Evolutionary conservation across 345 rosid genomes (phyloP), one percentile per base, ranked within the genome.

Genomic region (Brassica cretica): DNA sequence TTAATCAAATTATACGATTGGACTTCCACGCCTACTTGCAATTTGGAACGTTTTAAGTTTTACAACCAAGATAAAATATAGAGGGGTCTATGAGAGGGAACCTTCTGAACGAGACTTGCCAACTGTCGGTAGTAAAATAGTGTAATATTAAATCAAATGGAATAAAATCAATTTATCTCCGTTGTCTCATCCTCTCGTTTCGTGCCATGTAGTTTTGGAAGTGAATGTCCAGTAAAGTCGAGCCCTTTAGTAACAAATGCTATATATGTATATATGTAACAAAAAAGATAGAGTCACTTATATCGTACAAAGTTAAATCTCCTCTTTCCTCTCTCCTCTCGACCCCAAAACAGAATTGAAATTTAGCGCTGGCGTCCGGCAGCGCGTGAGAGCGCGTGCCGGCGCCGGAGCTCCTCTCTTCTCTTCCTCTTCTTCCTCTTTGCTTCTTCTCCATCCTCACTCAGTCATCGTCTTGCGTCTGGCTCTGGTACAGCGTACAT

Each of bases 101-200:
- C 70, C 82, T 73, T 73, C 74, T 73, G 64, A 49, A 25, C 6
- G 74, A 60, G 82, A 72, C 68, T 61, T 60, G 78, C 82, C 77
- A 78, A 73, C 30, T 71, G 81, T 78, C 81, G 62, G 72, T 41
- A 71, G 24, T 64, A 15, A 24, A 30, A 10, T 0, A 44, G 19
- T 12, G 2, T 6, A 37, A 37, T 35, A 37, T 1, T 37, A 18
- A 44, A 37, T 1, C 8, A 18, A 44, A 60, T 5, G 14, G 29
- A 76, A 61, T 6, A 46, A 69, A 68, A 62, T 21, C 29, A 70
- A 51, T 63, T 24, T 35, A 76, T 60, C 74, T 21, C 4, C 15
- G 18, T 44, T 75, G 35, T 62, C 51, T 59, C 2, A 21, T 27
- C 68, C 74, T 76, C 58, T 24, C 10, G 30, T 70, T 64, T 70